Conservation (phyloP, 176 grass and related monocot genomes). For the Puya raimondii region DNA sequence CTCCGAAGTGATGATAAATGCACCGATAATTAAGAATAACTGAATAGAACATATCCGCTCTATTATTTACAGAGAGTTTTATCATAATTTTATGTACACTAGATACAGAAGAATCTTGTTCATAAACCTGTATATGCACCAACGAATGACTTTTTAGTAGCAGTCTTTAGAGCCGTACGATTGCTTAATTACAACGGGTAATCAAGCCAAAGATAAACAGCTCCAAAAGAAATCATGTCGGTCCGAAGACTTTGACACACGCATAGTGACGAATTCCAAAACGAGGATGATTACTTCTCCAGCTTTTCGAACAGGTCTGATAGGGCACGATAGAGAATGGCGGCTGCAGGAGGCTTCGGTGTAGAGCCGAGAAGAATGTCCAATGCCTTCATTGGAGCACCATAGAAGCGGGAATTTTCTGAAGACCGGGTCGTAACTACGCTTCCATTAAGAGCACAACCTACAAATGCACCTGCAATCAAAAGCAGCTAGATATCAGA, state of each 20-base stretch:
- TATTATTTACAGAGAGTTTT: background rate
- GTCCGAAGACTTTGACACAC: background rate
- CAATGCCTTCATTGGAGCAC: slow-evolving; percentile 46
- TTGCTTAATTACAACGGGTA: background rate
- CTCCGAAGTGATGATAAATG: no score
- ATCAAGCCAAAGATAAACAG: background rate
- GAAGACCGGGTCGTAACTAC: slow-evolving; percentile 42
- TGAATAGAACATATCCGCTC: background rate
- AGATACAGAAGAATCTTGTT: background rate
- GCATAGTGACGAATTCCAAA: background rate
- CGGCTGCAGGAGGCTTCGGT: slow-evolving; percentile 42
- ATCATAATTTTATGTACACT: slow-evolving; percentile 1
- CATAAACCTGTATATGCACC: background rate
- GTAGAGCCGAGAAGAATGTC: slow-evolving; percentile 82
- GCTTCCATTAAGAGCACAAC: slow-evolving; percentile 70
- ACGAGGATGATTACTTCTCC: slow-evolving; percentile 21
- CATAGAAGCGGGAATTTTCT: slow-evolving; percentile 69
- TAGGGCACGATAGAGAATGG: slow-evolving; percentile 53
- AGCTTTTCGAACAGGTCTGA: slow-evolving; percentile 50
- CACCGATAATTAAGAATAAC: background rate
- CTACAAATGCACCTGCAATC: slow-evolving; percentile 70
- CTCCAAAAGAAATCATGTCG: background rate
- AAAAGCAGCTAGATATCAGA: no score
- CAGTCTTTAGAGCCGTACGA: background rate
- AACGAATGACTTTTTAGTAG: background rate